Evolutionary conservation across 2,329 filamentous ascomycete species (phyloP).

Genomic region (Aspergillus ochraceoroseus): DNA sequence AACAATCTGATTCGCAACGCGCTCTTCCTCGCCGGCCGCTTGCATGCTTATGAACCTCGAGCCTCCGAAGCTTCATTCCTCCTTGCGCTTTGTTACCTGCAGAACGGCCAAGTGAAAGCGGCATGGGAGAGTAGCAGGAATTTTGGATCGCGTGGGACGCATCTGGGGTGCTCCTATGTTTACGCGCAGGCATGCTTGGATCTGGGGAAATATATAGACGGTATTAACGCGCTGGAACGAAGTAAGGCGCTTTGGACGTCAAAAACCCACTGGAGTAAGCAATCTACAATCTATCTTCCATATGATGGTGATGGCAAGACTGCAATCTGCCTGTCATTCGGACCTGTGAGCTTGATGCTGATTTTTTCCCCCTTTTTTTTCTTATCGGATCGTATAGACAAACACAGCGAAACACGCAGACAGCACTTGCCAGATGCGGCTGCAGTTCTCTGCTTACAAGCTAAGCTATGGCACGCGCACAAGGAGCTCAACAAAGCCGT

Average conservation of each 20-base stretch:
- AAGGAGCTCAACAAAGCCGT: slow-evolving; percentile 77
- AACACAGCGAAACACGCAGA: slow-evolving; percentile 70
- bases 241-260: slow-evolving; percentile 69
- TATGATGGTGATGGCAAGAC: not conserved
- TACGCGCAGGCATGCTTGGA: slow-evolving; percentile 85
- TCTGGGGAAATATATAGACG: slow-evolving; percentile 73
- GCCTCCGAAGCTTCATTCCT: slow-evolving; percentile 77
- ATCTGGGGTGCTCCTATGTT: slow-evolving; percentile 83
- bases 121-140: slow-evolving; percentile 78
- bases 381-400: slow-evolving; percentile 43
- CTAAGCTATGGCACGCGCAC: slow-evolving; percentile 78
- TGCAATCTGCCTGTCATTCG: not conserved
- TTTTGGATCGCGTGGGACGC: slow-evolving; percentile 63
- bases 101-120: slow-evolving; percentile 74
- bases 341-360: slow-evolving; percentile 3
- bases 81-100: slow-evolving; percentile 76
- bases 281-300: not conserved
- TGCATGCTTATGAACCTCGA: slow-evolving; percentile 76
- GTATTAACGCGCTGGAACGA: slow-evolving; percentile 78
- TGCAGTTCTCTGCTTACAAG: slow-evolving; percentile 75
- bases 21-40: slow-evolving; percentile 84
- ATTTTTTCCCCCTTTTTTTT: slow-evolving; percentile 1
- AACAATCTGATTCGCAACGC: slow-evolving; percentile 86
- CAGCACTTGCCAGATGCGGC: slow-evolving; percentile 76
- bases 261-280: slow-evolving; percentile 71